Base-by-base conservation (phyloP, 179 eudicot genomes). In the Kewa caespitosa region DNA sequence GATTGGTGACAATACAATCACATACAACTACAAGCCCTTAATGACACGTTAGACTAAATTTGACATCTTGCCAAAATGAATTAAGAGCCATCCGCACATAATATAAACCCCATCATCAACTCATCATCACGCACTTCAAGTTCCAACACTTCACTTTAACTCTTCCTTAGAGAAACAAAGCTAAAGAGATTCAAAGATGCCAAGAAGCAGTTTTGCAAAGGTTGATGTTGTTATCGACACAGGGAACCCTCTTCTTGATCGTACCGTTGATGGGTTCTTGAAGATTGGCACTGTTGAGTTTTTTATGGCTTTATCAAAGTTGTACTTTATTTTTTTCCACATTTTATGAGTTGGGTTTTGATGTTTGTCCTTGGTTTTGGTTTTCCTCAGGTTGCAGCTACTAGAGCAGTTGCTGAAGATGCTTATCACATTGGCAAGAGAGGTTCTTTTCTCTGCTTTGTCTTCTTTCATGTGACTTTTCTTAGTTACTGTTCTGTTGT, bases 371-470 rank as follows among this genome's bases (percentile, higher is more conserved):
- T 42, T 37, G 5, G 14, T 27, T 75, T 36, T 15, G 0, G 38
- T 37, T 20, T 31, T 70, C 18, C 73, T 60, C 88, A 94, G 98
- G 97, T 94, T 70, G 94, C 87, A 38, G 91, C 76, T 8, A 84
- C 87, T 0, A 94, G 86, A 82, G 82, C 82, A 36, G 93, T 79
- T 70, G 87, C 83, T 39, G 97, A 94, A 81, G 98, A 94, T 84
- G 83, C 87, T 10, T 92, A 87, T 75, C 36, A 77, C 71, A 72
- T 89, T 59, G 82, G 77, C 79, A 80, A 82, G 61, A 76, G 55
- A 82, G 97, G 97, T 91, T 69, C 0, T 36, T 15, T 9, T 23
- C 20, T 57, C 23, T 22, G 17, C 48, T 22, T 31, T 17, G 68
- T 67, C 22, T 38, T 41, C 31, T 67, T 41, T 1, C 23, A 30